These are phyloP conservation scores for Fragilariopsis cylindrus DNA, from an alignment of 108 stramenopile genomes.

Conservation along the genomic window DNA sequence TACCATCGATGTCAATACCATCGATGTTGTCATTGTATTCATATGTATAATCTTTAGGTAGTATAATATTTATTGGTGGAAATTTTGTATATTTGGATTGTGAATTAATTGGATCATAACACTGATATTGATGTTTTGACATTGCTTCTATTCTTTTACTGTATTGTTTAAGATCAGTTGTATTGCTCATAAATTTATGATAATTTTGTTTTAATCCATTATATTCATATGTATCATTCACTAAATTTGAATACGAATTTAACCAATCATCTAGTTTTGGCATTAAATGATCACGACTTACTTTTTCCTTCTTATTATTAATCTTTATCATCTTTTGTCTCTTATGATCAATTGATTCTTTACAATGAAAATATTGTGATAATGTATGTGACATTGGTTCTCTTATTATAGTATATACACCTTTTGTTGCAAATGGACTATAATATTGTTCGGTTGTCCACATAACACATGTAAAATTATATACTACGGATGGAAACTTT, in stretches of 20 bases:
- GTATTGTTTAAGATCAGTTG: no score
- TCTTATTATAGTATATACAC: slow-evolving; percentile 5
- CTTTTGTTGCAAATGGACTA: neutral
- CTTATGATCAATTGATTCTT: neutral
- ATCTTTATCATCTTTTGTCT: no score
- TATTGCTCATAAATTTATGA: neutral
- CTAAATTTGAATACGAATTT: neutral
- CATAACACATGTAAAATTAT: neutral
- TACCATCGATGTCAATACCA: neutral
- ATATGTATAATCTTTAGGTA: slow-evolving; percentile 9
- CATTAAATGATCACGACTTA: neutral
- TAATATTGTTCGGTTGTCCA: neutral
- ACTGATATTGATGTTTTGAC: neutral
- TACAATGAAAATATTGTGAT: slow-evolving; percentile 9
- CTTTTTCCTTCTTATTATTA: neutral
- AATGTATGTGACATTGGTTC: slow-evolving; percentile 1
- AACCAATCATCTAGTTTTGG: slow-evolving; percentile 2
- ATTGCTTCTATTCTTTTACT: neutral
- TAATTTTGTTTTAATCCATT: neutral
- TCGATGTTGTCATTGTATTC: neutral
- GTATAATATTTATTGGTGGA: neutral
- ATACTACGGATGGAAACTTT: no score
- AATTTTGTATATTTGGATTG: slow-evolving; percentile 2
- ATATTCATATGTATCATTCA: neutral
- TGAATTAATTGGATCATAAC: slow-evolving; percentile 13